phyloP scores from a whole-genome alignment of 345 rosid genomes.

The Brassica nigra region DNA sequence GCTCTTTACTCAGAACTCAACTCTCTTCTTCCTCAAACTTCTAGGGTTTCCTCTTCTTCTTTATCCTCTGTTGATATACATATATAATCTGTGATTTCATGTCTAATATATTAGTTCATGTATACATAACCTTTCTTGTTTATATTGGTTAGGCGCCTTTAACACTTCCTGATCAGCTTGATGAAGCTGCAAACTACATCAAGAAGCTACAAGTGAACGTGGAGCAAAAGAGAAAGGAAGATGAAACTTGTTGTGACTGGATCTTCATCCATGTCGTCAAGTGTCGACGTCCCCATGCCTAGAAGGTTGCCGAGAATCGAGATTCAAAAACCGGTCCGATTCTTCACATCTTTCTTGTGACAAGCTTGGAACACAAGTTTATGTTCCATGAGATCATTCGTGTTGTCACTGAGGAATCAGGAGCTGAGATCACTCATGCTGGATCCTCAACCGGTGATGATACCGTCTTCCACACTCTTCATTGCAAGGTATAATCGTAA shows the following conservation, averaged over 20 bases:
- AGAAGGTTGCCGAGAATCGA: constrained; percentile 33
- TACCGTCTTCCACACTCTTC: constrained; percentile 39
- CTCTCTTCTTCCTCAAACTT: constrained; percentile 40
- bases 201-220: constrained; percentile 39
- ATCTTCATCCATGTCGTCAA: constrained; percentile 24
- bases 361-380: constrained; percentile 39
- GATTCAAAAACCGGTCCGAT: constrained; percentile 33
- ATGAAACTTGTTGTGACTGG: constrained; percentile 22
- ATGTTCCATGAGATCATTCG: constrained; percentile 26
- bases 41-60: constrained; percentile 31
- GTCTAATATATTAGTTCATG: background rate
- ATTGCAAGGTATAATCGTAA: constrained; percentile 33
- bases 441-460: constrained; percentile 37
- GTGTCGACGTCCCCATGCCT: constrained; percentile 1
- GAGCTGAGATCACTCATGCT: constrained; percentile 38
- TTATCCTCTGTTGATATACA: constrained; percentile 1
- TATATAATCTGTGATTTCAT: background rate
- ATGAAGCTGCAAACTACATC: constrained; percentile 43
- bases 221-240: constrained; percentile 35
- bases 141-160: constrained; percentile 23
- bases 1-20: constrained; percentile 38
- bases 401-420: constrained; percentile 32
- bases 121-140: background rate
- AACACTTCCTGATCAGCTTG: constrained; percentile 38
- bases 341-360: constrained; percentile 35